These are phyloP conservation scores for Saturnispora serradocipensis DNA, from an alignment of 805 yeast species.

Conservation along the genomic window DNA sequence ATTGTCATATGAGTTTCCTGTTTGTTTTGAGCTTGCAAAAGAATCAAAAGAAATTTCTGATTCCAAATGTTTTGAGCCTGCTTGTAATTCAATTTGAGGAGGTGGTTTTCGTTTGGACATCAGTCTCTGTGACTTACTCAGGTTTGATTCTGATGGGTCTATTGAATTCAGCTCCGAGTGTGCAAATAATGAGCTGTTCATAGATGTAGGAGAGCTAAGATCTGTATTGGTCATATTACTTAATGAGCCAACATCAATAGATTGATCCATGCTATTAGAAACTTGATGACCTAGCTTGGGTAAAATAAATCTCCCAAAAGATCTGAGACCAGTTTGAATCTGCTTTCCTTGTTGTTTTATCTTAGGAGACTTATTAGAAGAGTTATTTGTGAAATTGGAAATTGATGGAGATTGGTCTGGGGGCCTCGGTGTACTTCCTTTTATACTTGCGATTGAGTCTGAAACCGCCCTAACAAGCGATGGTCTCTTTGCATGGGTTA, in stretches of 20 bases:
- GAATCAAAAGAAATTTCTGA: background rate
- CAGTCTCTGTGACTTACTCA: conserved; percentile 1
- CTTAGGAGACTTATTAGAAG: conserved; percentile 2
- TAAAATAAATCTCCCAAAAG: conserved; percentile 5
- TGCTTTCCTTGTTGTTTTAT: background rate
- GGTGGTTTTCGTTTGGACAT: conserved; percentile 4
- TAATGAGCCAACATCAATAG: background rate
- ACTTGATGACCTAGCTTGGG: background rate
- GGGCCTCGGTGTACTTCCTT: background rate
- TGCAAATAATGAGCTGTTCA: background rate
- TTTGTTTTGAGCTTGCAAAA: background rate
- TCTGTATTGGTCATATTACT: background rate
- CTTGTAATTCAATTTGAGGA: background rate
- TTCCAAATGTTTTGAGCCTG: background rate
- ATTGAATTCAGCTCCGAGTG: background rate
- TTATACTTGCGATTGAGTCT: background rate
- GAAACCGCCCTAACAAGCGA: background rate
- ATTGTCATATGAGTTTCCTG: background rate
- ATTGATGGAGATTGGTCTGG: background rate
- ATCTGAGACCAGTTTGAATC: conserved; percentile 1
- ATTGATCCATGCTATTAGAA: background rate
- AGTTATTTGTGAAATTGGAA: background rate
- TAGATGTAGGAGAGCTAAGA: background rate
- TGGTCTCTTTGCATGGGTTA: background rate
- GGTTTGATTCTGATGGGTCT: background rate